These are phyloP conservation scores for Dictyostelium intermedium DNA, from an alignment of 78 protist genomes.

Conservation along the genomic window DNA sequence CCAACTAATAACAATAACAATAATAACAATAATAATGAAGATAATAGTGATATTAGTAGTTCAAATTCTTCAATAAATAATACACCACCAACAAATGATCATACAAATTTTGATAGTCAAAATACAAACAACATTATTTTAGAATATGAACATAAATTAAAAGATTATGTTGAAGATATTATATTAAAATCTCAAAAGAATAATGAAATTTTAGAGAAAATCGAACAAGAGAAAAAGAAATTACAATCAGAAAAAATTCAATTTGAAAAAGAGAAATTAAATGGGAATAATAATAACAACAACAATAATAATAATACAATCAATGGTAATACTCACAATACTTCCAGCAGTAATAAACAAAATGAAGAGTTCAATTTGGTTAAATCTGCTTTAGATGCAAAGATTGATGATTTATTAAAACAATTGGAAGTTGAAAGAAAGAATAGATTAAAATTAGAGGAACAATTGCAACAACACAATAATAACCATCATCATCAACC, in stretches of 20 bases:
- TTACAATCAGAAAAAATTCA: neutral
- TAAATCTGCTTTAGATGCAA: constrained; percentile 18
- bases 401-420: constrained; percentile 42
- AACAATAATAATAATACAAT: neutral
- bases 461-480: neutral
- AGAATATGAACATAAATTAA: constrained; percentile 15
- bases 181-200: neutral
- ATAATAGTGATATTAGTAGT: neutral
- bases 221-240: constrained; percentile 2
- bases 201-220: constrained; percentile 3
- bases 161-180: neutral
- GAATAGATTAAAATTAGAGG: constrained; percentile 15
- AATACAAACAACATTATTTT: neutral
- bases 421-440: constrained; percentile 34
- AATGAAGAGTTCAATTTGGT: neutral
- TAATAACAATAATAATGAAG: neutral
- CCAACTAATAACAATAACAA: neutral
- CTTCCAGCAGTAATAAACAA: neutral
- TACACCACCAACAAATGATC: neutral
- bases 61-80: neutral
- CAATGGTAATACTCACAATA: neutral
- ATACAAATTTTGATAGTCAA: neutral
- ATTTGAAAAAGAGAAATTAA: constrained; percentile 2
- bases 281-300: neutral
- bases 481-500: neutral